Evolutionary conservation across 805 yeast species (phyloP).

Genomic region (Candida coleopterorum): DNA sequence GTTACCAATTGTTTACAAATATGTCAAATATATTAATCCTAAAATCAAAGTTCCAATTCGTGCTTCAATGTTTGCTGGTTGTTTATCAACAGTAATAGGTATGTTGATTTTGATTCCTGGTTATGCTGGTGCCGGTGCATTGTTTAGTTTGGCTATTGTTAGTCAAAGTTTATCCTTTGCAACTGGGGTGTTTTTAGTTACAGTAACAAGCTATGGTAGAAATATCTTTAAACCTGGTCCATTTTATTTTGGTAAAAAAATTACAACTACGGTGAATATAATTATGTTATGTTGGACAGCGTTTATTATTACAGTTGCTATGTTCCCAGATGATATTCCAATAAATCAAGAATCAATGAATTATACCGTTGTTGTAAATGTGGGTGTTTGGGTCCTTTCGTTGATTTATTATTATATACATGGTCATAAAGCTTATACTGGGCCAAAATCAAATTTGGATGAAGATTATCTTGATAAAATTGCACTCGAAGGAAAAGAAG

Average conservation of each 20-base stretch:
- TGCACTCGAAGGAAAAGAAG: background rate
- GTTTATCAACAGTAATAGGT: constrained; percentile 37
- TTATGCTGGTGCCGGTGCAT: constrained; percentile 55
- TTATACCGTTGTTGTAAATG: constrained; percentile 61
- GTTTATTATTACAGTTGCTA: constrained; percentile 51
- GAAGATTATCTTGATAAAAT: constrained; percentile 11
- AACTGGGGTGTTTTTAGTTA: constrained; percentile 50
- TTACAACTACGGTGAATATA: constrained; percentile 43
- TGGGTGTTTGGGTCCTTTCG: constrained; percentile 55
- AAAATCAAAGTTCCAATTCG: constrained; percentile 58
- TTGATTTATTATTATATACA: constrained; percentile 46
- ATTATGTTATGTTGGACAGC: constrained; percentile 44
- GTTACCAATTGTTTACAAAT: constrained; percentile 51
- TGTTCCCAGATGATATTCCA: constrained; percentile 52
- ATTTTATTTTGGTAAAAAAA: constrained; percentile 52
- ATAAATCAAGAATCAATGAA: constrained; percentile 54
- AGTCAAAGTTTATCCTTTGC: constrained; percentile 59
- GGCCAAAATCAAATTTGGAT: constrained; percentile 40
- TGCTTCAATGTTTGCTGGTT: constrained; percentile 52
- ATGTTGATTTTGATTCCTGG: constrained; percentile 52
- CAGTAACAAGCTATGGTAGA: constrained; percentile 39
- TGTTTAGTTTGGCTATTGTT: constrained; percentile 56
- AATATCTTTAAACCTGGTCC: constrained; percentile 59
- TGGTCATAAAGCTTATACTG: constrained; percentile 52
- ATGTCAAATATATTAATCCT: constrained; percentile 53